Base-by-base conservation (phyloP, 176 grass and related monocot genomes). In the Pontederia crassipes region DNA sequence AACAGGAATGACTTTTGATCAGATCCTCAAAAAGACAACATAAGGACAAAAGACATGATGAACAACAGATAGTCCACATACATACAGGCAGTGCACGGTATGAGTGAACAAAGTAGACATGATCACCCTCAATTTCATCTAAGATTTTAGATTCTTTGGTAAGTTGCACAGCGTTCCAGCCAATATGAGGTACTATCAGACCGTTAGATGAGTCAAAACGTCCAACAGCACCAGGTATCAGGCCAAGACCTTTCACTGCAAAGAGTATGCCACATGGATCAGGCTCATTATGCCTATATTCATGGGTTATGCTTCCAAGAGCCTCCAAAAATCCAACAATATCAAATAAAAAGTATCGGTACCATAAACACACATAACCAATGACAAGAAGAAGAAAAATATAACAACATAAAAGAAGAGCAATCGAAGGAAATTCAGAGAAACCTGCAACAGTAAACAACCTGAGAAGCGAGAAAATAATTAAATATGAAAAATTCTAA, bases 61-160 rank as follows among this genome's bases (percentile, higher is more conserved):
- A 16, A 62, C 61, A 58, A 5, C 28, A 45, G 16, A 45, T 45
- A 32, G 5, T n/a, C 20, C 55, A 53, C 45, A 55, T 28, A 24
- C 71, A 71, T 88, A 91, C 87, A 62, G 93, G 81, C 45, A 88
- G 26, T 65, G 77, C 79, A 45, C 80, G 84, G 18, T 92, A 98
- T 13, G 93, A 98, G 82, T 98, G 93, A 81, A 92, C 93, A 78
- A 97, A 97, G 55, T 97, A 97, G 71, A 97, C 81, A 77, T 97
- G 93, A 28, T 82, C 77, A 10, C 84, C 81, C 76, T 88, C 87
- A 71, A 68, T 72, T 61, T 74, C 87, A 65, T 97, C 68, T 45
- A 97, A 86, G 52, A 92, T 86, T 58, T 80, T 71, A 1, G 87
- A 81, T 29, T 88, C 93, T 64, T 97, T 97, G 68, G 77, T 85